Evolutionary conservation across 495 filamentous ascomycete species (phyloP).

Genomic region (Penicillium arizonense): DNA sequence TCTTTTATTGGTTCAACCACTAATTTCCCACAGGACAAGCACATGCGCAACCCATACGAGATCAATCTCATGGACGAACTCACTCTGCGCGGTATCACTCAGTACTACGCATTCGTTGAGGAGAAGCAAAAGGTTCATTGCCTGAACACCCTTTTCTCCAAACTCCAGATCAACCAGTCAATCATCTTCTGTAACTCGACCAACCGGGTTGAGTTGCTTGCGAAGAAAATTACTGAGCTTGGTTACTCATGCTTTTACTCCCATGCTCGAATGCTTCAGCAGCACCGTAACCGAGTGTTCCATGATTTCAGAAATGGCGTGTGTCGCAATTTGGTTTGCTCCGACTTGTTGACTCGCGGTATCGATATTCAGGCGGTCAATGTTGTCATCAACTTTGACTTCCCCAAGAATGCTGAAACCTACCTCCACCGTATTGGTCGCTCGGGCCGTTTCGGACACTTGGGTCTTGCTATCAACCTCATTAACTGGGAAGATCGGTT

Average conservation of each 20-base stretch:
- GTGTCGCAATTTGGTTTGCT: slow-evolving; percentile 97
- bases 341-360: slow-evolving; percentile 94
- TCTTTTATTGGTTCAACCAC: not conserved
- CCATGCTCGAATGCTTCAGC: slow-evolving; percentile 97
- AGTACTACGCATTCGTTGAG: slow-evolving; percentile 99
- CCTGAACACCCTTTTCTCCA: slow-evolving; percentile 96
- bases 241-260: slow-evolving; percentile 99
- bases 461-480: slow-evolving; percentile 96
- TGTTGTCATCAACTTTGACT: slow-evolving; percentile 99
- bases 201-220: slow-evolving; percentile 93
- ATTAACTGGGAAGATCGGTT: slow-evolving; percentile 99
- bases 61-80: slow-evolving; percentile 99
- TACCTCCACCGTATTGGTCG: slow-evolving; percentile 98
- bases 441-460: slow-evolving; percentile 93
- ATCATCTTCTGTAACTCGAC: slow-evolving; percentile 99
- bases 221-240: slow-evolving; percentile 98
- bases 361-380: slow-evolving; percentile 99
- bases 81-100: slow-evolving; percentile 94
- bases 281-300: slow-evolving; percentile 95
- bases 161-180: slow-evolving; percentile 99
- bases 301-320: slow-evolving; percentile 98
- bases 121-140: slow-evolving; percentile 99
- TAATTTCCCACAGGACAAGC: slow-evolving; percentile 65
- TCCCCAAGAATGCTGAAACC: slow-evolving; percentile 98
- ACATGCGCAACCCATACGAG: slow-evolving; percentile 93